These are phyloP conservation scores for Sisymbrium irio DNA, from an alignment of 345 rosid species.

Conservation along the genomic window DNA sequence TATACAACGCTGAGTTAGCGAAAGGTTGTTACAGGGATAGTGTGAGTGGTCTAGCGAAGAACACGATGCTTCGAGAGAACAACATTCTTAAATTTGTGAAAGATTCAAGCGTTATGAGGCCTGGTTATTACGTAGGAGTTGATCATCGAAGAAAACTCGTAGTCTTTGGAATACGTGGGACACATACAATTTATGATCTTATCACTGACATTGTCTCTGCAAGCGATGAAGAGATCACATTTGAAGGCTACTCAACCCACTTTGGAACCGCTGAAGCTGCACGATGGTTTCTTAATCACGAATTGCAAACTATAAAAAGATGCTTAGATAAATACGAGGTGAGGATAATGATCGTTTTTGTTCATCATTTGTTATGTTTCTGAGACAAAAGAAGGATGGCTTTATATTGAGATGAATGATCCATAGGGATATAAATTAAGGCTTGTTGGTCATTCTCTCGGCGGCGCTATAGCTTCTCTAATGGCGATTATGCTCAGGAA, in stretches of 20 bases:
- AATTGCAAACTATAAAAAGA: constrained; percentile 61
- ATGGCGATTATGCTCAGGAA: constrained; percentile 79
- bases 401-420: constrained; percentile 26
- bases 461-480: constrained; percentile 84
- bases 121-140: constrained; percentile 77
- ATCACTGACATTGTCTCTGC: constrained; percentile 83
- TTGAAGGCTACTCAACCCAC: constrained; percentile 92
- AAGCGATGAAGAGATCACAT: constrained; percentile 73
- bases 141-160: constrained; percentile 76
- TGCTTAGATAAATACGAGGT: constrained; percentile 75
- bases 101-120: constrained; percentile 84
- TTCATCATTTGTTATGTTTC: constrained; percentile 3
- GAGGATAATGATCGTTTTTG: constrained; percentile 9
- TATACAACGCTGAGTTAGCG: constrained; percentile 81
- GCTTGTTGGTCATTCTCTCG: constrained; percentile 96
- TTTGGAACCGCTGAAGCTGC: constrained; percentile 98
- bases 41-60: constrained; percentile 53
- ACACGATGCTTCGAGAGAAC: constrained; percentile 80
- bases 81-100: constrained; percentile 69
- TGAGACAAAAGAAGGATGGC: constrained; percentile 21
- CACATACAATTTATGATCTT: constrained; percentile 84
- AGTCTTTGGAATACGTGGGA: constrained; percentile 79
- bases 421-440: constrained; percentile 91
- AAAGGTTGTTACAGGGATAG: constrained; percentile 70
- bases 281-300: constrained; percentile 88